Percentiles rank a stretch among this genome's conserved stretches.
Conservation (phyloP, 2,329 filamentous ascomycete genomes). For the Zymoseptoria ardabiliae region DNA sequence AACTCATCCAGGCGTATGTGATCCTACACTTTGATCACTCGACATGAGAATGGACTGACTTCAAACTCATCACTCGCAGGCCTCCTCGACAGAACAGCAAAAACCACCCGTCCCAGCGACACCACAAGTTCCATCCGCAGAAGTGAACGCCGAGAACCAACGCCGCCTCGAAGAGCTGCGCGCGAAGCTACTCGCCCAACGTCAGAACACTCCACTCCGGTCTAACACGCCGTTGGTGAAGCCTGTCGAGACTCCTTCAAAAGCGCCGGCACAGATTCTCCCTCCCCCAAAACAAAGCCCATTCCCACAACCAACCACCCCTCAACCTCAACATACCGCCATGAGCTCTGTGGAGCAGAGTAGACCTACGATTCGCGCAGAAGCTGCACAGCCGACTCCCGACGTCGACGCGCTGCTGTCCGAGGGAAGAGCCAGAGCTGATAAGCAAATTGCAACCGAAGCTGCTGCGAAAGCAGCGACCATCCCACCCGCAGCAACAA, state of each 20-base stretch:
- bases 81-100: constrained; percentile 1
- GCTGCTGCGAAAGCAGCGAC: neutral
- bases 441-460: neutral
- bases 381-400: neutral
- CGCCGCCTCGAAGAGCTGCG: constrained; percentile 28
- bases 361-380: neutral
- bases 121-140: neutral
- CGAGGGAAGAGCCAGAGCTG: neutral
- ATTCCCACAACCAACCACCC: too few relatives aligned
- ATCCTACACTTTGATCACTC: neutral
- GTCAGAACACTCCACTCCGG: constrained; percentile 17
- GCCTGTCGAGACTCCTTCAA: neutral
- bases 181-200: constrained; percentile 22
- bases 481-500: neutral
- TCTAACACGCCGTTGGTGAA: constrained; percentile 1
- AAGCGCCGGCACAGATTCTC: neutral
- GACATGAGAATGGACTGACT: constrained; percentile 14
- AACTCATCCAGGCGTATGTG: constrained; percentile 14
- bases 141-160: constrained; percentile 20
- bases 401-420: neutral
- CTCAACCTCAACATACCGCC: neutral
- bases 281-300: neutral
- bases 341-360: neutral
- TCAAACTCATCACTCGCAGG: constrained; percentile 5
- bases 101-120: neutral